Evolutionary conservation across 176 grass and related monocot genomes (phyloP).

Genomic region (Ampelocalamus luodianensis): DNA sequence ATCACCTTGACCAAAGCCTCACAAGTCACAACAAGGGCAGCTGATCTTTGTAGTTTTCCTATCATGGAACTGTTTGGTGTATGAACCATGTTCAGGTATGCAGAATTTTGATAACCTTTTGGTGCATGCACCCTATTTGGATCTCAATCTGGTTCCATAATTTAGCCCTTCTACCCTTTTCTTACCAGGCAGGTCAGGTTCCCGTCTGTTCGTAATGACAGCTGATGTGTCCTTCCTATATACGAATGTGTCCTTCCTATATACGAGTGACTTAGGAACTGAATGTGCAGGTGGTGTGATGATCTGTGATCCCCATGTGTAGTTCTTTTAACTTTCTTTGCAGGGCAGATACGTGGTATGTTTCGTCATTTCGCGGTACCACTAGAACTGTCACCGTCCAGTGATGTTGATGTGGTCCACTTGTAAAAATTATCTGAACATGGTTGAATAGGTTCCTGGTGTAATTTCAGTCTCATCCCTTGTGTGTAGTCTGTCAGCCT

Average conservation of each 20-base stretch:
- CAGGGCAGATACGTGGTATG: neutral
- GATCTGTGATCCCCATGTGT: constrained; percentile 25
- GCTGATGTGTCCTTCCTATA: constrained; percentile 23
- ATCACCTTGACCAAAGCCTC: neutral
- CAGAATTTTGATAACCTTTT: neutral
- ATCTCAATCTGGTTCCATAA: constrained; percentile 38
- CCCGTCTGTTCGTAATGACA: constrained; percentile 14
- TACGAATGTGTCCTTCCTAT: constrained; percentile 3
- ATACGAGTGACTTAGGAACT: neutral
- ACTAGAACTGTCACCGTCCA: neutral
- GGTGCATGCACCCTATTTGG: constrained; percentile 14
- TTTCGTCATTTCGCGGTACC: neutral
- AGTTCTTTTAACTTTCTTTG: neutral
- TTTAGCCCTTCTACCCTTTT: constrained; percentile 26
- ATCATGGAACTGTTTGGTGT: constrained; percentile 26
- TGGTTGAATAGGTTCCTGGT: neutral
- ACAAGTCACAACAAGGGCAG: neutral
- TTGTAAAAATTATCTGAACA: neutral
- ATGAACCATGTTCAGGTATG: constrained; percentile 37
- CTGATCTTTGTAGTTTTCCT: constrained; percentile 33
- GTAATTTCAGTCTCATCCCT: neutral
- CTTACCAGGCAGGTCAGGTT: constrained; percentile 25
- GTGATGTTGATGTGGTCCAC: neutral
- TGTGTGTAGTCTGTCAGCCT: neutral
- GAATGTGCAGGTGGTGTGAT: constrained; percentile 34